Base-by-base conservation (phyloP, 306 rosid species). In the Dicorynia guianensis region DNA sequence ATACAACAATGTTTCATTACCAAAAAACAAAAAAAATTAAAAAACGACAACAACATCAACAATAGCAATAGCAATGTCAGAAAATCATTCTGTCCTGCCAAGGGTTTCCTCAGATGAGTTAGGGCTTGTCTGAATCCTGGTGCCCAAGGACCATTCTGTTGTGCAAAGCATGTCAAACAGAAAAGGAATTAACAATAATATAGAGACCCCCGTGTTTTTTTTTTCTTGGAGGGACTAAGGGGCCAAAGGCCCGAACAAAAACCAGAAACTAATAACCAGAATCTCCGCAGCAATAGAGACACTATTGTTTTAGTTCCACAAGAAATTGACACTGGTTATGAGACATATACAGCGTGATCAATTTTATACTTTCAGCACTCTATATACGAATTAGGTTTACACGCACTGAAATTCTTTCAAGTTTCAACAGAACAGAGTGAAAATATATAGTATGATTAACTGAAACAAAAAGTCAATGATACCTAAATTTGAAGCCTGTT, bases 341-440 rank as follows among this genome's bases (percentile, higher is more conserved):
- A 54, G 63, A 30, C 66, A 70, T 39, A 15, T 39, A 13, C 5
- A 25, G 30, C 4, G 38, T 15, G 4, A 43, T 12, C 77, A 78
- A 36, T 6, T 62, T 33, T 18, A 62, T 52, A 58, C 30, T 53
- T 40, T 30, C 4, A 35, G 8, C 34, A 8, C 46, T 40, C 44
- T 52, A 30, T 30, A 30, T 7, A 48, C 25, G 53, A 15, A 13
- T 25, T 20, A 5, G 53, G 13, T n/a, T 62, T 14, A 62, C n/a
- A 73, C 19, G n/a, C 75, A 68, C 59, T 1, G 25, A 14, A 34
- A 20, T 17, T 53, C 43, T 62, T 62, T 49, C 20, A 30, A 46
- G n/a, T n/a, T n/a, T n/a, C n/a, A n/a, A n/a, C n/a, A n/a, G n/a
- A 25, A 25, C 30, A 25, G 30, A 25, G 30, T 25, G 30, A 25